Percentiles rank a stretch among this genome's conserved stretches.
These are phyloP conservation scores for Globisporangium abappressorium DNA, from an alignment of 352 stramenopile genomes.

Conservation along the genomic window DNA sequence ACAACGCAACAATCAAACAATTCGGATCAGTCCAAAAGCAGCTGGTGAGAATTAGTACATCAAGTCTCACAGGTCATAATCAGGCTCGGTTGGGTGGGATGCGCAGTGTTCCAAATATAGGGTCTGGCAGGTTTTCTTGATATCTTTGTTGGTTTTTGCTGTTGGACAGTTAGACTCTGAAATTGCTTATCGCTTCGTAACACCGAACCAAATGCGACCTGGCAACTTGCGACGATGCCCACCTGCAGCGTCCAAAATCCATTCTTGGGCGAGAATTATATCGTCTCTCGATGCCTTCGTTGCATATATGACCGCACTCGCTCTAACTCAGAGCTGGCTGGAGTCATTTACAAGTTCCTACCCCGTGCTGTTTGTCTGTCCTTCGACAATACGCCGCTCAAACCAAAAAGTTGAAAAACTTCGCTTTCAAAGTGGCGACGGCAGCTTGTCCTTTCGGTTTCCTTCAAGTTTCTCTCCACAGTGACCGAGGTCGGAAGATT, in stretches of 20 bases:
- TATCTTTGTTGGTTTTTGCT: background rate
- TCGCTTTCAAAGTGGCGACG: background rate
- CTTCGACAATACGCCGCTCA: background rate
- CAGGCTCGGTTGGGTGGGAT: background rate
- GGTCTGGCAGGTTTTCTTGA: background rate
- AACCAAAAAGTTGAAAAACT: background rate
- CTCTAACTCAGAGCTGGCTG: background rate
- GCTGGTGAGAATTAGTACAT: background rate
- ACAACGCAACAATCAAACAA: background rate
- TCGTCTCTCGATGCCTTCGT: no score
- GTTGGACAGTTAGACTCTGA: constrained; percentile 4
- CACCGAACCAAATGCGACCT: background rate
- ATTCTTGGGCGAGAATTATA: background rate
- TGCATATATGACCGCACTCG: no score
- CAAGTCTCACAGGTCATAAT: background rate
- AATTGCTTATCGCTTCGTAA: background rate
- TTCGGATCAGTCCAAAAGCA: background rate
- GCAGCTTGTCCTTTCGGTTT: background rate
- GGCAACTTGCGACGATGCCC: background rate
- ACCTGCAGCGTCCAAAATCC: background rate
- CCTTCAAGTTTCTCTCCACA: background rate
- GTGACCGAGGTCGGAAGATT: constrained; percentile 1
- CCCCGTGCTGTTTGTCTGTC: background rate
- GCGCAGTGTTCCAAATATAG: background rate
- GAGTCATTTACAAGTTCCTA: background rate